These are phyloP conservation scores for Rhodotorula sp. DNA, from an alignment of 1,284 basidiomycete genomes.

Conservation along the genomic window DNA sequence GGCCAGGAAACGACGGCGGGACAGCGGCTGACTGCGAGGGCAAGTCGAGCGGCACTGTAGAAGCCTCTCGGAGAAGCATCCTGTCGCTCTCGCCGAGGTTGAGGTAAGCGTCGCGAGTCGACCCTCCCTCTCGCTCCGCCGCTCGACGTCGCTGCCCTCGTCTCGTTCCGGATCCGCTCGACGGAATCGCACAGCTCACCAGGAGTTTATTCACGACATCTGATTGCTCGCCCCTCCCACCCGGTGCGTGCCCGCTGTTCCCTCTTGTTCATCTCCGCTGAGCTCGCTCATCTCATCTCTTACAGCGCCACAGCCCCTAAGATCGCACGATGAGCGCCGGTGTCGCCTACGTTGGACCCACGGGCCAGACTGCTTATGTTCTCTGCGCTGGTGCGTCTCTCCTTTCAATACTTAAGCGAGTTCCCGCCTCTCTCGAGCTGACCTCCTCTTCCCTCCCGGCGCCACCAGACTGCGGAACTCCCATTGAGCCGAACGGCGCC, in stretches of 20 bases:
- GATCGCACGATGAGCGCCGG: conserved; percentile 24
- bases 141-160: too few species aligned
- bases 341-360: conserved; percentile 35
- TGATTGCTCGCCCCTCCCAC: too few species aligned
- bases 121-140: too few species aligned
- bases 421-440: neutral
- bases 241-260: neutral
- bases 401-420: neutral
- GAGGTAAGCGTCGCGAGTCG: too few species aligned
- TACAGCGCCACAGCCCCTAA: neutral
- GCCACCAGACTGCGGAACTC: conserved; percentile 64
- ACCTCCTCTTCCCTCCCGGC: neutral
- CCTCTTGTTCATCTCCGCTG: neutral
- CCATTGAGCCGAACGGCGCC: conserved; percentile 92
- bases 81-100: too few species aligned
- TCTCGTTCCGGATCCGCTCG: neutral
- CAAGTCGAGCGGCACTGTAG: neutral
- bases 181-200: too few species aligned
- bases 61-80: neutral
- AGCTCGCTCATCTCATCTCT: neutral
- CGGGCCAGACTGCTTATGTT: conserved; percentile 34
- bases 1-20: conserved; percentile 26
- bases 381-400: conserved; percentile 38
- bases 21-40: neutral
- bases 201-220: too few species aligned